Conservation (phyloP, 108 stramenopile species). For the Fragilariopsis cylindrus region DNA sequence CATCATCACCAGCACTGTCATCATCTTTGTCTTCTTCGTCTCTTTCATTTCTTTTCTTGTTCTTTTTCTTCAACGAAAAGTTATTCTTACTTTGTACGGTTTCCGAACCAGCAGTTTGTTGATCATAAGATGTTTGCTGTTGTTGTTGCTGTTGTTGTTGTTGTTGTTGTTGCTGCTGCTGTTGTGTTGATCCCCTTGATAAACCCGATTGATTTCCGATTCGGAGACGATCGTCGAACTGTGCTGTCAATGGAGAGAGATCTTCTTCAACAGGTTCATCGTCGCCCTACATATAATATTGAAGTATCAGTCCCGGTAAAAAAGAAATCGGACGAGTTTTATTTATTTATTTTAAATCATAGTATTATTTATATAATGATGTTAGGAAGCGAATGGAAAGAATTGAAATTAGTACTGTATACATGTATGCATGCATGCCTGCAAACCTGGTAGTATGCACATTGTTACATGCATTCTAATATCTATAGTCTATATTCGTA, state of each 20-base stretch:
- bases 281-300: conserved; percentile 30
- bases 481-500: not conserved
- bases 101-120: not conserved
- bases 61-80: not conserved
- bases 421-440: not conserved
- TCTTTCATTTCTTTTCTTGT: conserved; percentile 19
- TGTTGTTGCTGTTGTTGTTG: conserved; percentile 39
- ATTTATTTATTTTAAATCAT: too few relatives aligned
- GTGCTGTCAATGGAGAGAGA: conserved; percentile 53
- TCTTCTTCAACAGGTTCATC: conserved; percentile 54
- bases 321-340: too few relatives aligned
- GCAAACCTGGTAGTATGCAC: not conserved
- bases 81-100: not conserved
- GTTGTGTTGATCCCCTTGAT: conserved; percentile 38
- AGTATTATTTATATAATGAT: too few relatives aligned
- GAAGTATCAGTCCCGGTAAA: too few relatives aligned
- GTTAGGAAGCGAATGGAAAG: too few relatives aligned
- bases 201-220: conserved; percentile 46
- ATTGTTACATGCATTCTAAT: not conserved
- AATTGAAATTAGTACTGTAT: too few relatives aligned
- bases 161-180: conserved; percentile 4
- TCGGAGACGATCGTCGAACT: conserved; percentile 69
- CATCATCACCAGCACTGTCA: conserved; percentile 39
- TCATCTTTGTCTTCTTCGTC: conserved; percentile 45
- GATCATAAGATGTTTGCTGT: conserved; percentile 17